A percentile compares a stretch with the other conserved stretches of the same genome.
These are phyloP conservation scores for Aphelidium insulamus DNA, from an alignment of 371 early-diverging fungal genomes.

Conservation along the genomic window DNA sequence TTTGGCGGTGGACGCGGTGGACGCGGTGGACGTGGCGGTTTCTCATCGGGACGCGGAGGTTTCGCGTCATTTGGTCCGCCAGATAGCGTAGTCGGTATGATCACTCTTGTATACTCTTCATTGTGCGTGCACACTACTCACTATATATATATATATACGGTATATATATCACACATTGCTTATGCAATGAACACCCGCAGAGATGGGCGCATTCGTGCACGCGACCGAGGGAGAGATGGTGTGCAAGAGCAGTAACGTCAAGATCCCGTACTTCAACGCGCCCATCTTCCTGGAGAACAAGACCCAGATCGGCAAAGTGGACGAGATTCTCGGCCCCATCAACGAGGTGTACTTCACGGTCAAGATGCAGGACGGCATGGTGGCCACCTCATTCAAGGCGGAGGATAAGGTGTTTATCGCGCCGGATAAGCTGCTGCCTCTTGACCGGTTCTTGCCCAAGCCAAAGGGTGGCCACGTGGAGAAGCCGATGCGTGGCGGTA, in stretches of 20 bases:
- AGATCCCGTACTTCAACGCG: conserved; percentile 98
- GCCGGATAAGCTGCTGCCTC: conserved; percentile 76
- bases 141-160: not conserved
- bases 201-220: conserved; percentile 82
- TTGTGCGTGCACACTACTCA: not conserved
- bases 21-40: conserved; percentile 7
- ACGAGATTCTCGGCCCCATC: conserved; percentile 96
- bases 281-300: conserved; percentile 92
- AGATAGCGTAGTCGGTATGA: conserved; percentile 45
- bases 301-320: conserved; percentile 96
- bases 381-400: conserved; percentile 70
- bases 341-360: conserved; percentile 93
- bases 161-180: not conserved
- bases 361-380: conserved; percentile 79
- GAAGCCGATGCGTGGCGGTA: conserved; percentile 3
- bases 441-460: conserved; percentile 92
- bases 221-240: conserved; percentile 94
- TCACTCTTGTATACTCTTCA: not conserved
- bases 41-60: not conserved
- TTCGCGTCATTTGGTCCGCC: conserved; percentile 32
- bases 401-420: conserved; percentile 81
- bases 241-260: conserved; percentile 65
- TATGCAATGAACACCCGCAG: conserved; percentile 14
- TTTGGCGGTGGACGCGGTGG: conserved; percentile 16
- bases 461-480: conserved; percentile 27